Conservation (phyloP, 2,329 filamentous ascomycete species). For the Biscogniauxia mediterranea region DNA sequence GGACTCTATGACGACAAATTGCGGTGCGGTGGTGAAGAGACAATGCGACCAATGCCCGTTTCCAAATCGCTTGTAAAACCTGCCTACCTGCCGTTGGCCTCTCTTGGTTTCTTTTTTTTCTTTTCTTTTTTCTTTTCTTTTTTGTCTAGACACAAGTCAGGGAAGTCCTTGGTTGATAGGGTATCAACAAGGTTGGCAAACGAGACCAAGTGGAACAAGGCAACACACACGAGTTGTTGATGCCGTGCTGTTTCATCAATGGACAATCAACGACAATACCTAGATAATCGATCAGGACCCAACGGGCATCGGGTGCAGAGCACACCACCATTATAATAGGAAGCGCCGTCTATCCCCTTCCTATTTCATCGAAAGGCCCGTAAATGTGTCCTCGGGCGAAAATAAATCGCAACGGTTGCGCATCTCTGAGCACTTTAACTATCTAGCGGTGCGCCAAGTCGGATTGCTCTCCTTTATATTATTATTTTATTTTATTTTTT, state of each 20-base stretch:
- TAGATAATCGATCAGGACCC: neutral
- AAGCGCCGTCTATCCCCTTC: neutral
- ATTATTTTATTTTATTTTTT: no score
- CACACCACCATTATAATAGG: neutral
- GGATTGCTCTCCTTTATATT: neutral
- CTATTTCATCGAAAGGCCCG: neutral
- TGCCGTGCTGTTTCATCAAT: neutral
- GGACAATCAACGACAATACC: neutral
- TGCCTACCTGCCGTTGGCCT: conserved; percentile 3
- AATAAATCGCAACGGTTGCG: neutral
- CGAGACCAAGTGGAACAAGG: conserved; percentile 10
- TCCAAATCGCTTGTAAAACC: conserved; percentile 7
- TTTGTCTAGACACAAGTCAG: conserved; percentile 13
- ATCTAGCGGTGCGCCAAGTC: neutral
- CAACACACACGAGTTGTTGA: neutral
- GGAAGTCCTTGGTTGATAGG: conserved; percentile 24
- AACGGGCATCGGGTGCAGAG: neutral
- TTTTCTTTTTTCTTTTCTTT: conserved; percentile 15
- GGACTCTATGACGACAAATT: conserved; percentile 12
- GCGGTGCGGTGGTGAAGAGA: conserved; percentile 13
- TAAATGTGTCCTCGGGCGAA: neutral
- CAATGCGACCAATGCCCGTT: conserved; percentile 11
- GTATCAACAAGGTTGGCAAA: conserved; percentile 24
- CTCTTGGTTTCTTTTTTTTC: conserved; percentile 11
- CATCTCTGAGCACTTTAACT: neutral